Evolutionary conservation across 2,329 filamentous ascomycete species (phyloP), one percentile per base, ranked within the genome.

Genomic region (Rosellinia necatrix): DNA sequence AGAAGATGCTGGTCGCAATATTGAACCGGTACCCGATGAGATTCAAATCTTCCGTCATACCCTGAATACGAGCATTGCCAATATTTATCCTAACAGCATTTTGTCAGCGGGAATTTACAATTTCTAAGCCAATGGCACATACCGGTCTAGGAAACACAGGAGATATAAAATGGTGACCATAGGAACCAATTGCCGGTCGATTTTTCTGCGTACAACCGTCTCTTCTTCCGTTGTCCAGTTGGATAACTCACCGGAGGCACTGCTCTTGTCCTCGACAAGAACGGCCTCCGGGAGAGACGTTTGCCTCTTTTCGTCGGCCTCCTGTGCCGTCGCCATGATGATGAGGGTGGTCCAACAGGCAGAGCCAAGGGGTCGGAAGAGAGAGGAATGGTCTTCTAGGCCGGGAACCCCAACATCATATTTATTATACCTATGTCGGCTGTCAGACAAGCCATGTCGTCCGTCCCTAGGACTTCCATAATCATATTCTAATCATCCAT

Each of bases 1-100:
- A 84, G 72, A 85, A 83, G 56, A 82, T 77, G 48, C 81, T 82
- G 1, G 82, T 77, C 0, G 80, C 78, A 74, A 80, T 81, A 66
- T 84, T 85, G 74, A 83, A 84, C 10, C 76, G 76, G 47, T 76
- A 71, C n/a, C 78, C 76, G 17, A 68, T 61, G 9, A 84, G 74
- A 4, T 77, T 59, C 2, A 85, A 70, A 25, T 84, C 81, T 10
- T 69, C 64, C 1, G 62, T 69, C 73, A 85, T 74, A 15, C 81
- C 81, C 56, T 82, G 78, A 49, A 84, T 83, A 38, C 79, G 75
- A 2, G 81, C 81, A 68, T 84, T 84, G 56, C 81, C 79, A 52
- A 81, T 77, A 59, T 81, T 78, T 61, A 70, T 63, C 40, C 69
- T 71, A 41, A 24, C 64, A 54, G 7, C 64, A 59, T 56, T 68